phyloP scores from a whole-genome alignment of 371 early-diverging fungal genomes.

The Homolaphlyctis polyrhiza region DNA sequence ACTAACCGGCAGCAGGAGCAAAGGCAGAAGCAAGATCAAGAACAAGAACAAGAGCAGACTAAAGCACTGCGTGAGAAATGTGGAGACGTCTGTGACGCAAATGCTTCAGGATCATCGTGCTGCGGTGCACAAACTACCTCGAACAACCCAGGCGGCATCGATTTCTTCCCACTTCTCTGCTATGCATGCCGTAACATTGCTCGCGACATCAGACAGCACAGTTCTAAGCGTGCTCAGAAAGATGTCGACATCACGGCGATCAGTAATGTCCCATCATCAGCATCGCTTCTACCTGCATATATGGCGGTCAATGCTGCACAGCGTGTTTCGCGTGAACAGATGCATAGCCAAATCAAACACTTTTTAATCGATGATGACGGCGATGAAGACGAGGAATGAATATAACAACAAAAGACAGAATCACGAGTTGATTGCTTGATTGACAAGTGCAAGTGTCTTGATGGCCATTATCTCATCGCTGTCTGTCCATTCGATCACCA shows the following conservation, averaged over 20 bases:
- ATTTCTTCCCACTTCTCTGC: slow-evolving; percentile 15
- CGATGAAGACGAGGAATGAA: not conserved
- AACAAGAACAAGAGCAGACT: too few species aligned
- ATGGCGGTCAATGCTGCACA: not conserved
- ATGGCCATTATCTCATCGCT: not conserved
- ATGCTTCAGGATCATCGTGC: too few species aligned
- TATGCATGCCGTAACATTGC: slow-evolving; percentile 26
- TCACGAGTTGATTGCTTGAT: not conserved
- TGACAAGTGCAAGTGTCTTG: slow-evolving; percentile 4
- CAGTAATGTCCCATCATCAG: too few species aligned
- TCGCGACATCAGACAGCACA: slow-evolving; percentile 13
- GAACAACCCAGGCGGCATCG: not conserved
- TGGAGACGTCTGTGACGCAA: too few species aligned
- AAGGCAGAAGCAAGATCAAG: too few species aligned
- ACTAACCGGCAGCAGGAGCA: too few species aligned
- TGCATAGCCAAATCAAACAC: not conserved
- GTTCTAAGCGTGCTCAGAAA: too few species aligned
- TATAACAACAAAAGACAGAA: too few species aligned
- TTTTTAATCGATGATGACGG: not conserved
- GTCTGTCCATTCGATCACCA: not conserved
- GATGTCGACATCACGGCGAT: too few species aligned
- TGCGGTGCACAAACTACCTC: too few species aligned
- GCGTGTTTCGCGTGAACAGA: not conserved
- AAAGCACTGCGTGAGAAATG: too few species aligned
- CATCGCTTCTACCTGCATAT: slow-evolving; percentile 1